phyloP scores from a whole-genome alignment of 768 basidiomycete species.

The Leccinum broughii region DNA sequence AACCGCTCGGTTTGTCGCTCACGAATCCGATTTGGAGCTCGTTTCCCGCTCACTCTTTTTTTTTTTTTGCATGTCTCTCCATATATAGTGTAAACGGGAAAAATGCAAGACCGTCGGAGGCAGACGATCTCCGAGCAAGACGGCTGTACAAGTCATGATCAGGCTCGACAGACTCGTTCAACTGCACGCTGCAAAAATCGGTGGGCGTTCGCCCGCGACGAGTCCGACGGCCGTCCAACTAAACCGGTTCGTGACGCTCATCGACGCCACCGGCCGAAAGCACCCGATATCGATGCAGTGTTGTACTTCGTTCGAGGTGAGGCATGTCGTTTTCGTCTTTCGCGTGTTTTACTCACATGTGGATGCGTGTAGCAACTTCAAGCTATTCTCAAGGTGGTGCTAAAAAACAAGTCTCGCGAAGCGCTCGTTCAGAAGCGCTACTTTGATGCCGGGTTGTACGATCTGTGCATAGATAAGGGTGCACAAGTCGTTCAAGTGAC shows the following conservation, averaged over 20 bases:
- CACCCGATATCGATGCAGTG: slow-evolving; percentile 28
- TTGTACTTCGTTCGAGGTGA: slow-evolving; percentile 29
- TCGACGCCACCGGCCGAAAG: slow-evolving; percentile 29
- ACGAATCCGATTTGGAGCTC: background rate
- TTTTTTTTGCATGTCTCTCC: background rate
- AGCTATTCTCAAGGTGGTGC: slow-evolving; percentile 18
- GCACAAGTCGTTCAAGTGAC: slow-evolving; percentile 23
- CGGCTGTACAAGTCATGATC: slow-evolving; percentile 16
- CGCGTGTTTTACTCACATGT: slow-evolving; percentile 1
- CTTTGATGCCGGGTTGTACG: slow-evolving; percentile 25
- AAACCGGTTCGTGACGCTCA: slow-evolving; percentile 22
- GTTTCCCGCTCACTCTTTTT: background rate
- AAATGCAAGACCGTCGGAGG: slow-evolving; percentile 6
- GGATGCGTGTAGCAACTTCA: slow-evolving; percentile 21
- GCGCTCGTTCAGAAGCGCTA: slow-evolving; percentile 25
- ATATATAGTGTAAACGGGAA: slow-evolving; percentile 21
- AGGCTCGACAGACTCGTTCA: slow-evolving; percentile 27
- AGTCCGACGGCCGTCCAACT: slow-evolving; percentile 25
- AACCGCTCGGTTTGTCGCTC: slow-evolving; percentile 12
- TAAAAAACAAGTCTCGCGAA: slow-evolving; percentile 19
- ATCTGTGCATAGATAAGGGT: slow-evolving; percentile 27
- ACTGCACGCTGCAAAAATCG: slow-evolving; percentile 18
- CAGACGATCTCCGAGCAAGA: slow-evolving; percentile 13
- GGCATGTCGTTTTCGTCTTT: background rate
- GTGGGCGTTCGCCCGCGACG: slow-evolving; percentile 1